Evolutionary conservation across 176 grass and related monocot genomes (phyloP), one percentile per base, ranked within the genome.

Genomic region (Triticum timopheevii): DNA sequence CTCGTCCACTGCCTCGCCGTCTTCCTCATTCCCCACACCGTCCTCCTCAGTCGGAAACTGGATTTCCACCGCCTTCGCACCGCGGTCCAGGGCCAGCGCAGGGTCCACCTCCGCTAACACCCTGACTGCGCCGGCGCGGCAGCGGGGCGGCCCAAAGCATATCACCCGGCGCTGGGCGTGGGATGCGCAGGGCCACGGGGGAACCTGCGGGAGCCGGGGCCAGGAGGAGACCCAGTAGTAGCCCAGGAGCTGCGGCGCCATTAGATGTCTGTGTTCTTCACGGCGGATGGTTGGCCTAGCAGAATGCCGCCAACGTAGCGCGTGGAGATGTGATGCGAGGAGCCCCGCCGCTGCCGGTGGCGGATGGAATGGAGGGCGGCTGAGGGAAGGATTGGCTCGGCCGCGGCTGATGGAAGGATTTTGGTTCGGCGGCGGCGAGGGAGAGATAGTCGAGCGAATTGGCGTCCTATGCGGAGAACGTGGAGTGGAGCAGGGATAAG

Each of bases 1-100:
- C 38, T 91, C 92, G 77, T 91, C 88, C 33, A 96, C 35, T 65
- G 87, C 93, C 22, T 83, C 75, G 15, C 75, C 65, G 56, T 84
- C 66, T 63, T 91, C 82, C 69, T 30, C 31, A 1, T 17, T 23
- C 12, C 61, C 61, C 59, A 19, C 34, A 11, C 54, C 54, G 23
- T 27, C 70, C 23, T 77, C 62, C 49, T 30, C 78, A 27, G 5
- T 25, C 22, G 47, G 44, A 13, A 76, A 59, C 25, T 73, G 68
- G 19, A 85, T 74, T 24, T 19, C 82, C 45, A 50, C 42, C 30
- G 28, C 54, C 52, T 5, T 30, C 9, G 17, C 4, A 16, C 16
- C 65, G 40, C 3, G 72, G 54, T 74, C 59, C 27, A 80, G 67
- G 10, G 35, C 85, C 61, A 80, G 44, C 27, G 13, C 66, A 7